These are phyloP conservation scores for Penicillium paradoxum DNA, from an alignment of 495 filamentous ascomycete genomes.

Conservation along the genomic window DNA sequence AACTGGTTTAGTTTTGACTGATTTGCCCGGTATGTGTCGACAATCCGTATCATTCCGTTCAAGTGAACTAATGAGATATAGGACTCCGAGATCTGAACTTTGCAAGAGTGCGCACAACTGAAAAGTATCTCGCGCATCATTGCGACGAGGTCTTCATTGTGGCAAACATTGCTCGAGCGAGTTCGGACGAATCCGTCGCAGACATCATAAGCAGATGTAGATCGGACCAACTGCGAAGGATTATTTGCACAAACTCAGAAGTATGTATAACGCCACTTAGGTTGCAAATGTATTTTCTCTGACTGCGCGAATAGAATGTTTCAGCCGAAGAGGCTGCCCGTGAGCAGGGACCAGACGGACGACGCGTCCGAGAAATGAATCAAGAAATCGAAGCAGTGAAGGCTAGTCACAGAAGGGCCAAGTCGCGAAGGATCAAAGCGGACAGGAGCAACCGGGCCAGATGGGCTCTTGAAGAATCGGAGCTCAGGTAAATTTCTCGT, in stretches of 20 bases:
- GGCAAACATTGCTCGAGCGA: constrained; percentile 16
- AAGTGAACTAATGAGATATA: not conserved
- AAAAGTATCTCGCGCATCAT: constrained; percentile 22
- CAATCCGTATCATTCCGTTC: too few species aligned
- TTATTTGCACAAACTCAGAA: constrained; percentile 27
- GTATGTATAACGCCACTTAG: constrained; percentile 3
- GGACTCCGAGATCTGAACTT: constrained; percentile 25
- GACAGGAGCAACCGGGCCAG: not conserved
- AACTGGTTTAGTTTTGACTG: constrained; percentile 27
- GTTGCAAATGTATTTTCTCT: not conserved
- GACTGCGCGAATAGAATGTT: constrained; percentile 12
- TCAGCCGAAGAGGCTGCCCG: constrained; percentile 12
- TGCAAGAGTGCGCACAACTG: constrained; percentile 24
- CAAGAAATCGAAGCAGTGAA: not conserved
- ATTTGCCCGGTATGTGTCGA: constrained; percentile 29
- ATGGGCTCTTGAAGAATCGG: not conserved
- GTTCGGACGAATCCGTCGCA: constrained; percentile 16
- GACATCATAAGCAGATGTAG: constrained; percentile 20
- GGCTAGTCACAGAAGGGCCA: not conserved
- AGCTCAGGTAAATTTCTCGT: not conserved
- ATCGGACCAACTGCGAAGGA: constrained; percentile 11
- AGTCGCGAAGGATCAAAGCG: not conserved
- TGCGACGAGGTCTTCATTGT: constrained; percentile 34
- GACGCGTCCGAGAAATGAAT: not conserved
- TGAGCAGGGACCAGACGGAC: not conserved